phyloP scores from a whole-genome alignment of 2,329 filamentous ascomycete genomes.

The Xylariaceae sp. region DNA sequence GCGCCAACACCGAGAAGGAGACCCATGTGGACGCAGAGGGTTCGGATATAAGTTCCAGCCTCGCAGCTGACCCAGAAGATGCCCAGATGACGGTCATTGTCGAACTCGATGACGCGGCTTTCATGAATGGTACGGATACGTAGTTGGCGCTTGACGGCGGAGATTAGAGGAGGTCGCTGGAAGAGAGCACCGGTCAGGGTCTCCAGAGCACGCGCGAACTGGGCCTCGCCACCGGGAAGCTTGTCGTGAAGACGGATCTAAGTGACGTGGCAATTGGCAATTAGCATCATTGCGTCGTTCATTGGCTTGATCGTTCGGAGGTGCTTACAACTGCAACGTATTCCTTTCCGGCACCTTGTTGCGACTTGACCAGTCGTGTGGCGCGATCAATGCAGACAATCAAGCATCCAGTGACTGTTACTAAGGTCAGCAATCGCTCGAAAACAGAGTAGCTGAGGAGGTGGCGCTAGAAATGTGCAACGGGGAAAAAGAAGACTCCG shows the following conservation, averaged over 20 bases:
- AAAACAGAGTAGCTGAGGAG: neutral
- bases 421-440: slow-evolving; percentile 8
- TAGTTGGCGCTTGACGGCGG: slow-evolving; percentile 96
- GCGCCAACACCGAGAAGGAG: slow-evolving; percentile 73
- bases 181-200: slow-evolving; percentile 94
- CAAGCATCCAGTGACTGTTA: slow-evolving; percentile 76
- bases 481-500: neutral
- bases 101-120: slow-evolving; percentile 94
- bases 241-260: slow-evolving; percentile 86
- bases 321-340: slow-evolving; percentile 73
- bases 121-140: slow-evolving; percentile 98
- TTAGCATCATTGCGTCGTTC: neutral
- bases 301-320: neutral
- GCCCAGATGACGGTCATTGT: slow-evolving; percentile 94
- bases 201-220: slow-evolving; percentile 90
- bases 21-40: slow-evolving; percentile 59
- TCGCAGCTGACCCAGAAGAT: slow-evolving; percentile 99
- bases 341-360: slow-evolving; percentile 98
- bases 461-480: neutral
- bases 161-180: slow-evolving; percentile 94
- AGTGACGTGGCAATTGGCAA: neutral
- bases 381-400: slow-evolving; percentile 83
- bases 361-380: slow-evolving; percentile 95
- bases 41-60: slow-evolving; percentile 97
- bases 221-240: slow-evolving; percentile 84